Conservation (phyloP, 106 monocot species). For the Ottelia alismoides region DNA sequence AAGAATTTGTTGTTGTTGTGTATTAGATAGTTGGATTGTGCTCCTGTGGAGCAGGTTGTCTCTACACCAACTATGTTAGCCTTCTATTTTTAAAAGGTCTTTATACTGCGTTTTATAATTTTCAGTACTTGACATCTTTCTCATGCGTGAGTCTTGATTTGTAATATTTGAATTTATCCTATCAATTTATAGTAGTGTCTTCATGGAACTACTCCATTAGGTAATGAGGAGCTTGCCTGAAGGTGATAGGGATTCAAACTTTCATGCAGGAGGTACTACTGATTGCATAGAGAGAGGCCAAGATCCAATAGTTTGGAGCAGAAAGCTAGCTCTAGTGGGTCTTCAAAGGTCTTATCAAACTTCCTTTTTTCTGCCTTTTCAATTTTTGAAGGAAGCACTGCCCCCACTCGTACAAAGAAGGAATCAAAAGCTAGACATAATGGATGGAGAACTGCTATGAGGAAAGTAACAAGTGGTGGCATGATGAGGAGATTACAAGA, state of each 20-base stretch:
- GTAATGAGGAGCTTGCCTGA: slow-evolving; percentile 83
- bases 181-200: too few species aligned
- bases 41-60: too few species aligned
- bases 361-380: slow-evolving; percentile 47
- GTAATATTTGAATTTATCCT: too few species aligned
- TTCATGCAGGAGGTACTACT: slow-evolving; percentile 28
- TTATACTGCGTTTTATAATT: too few species aligned
- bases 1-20: too few species aligned
- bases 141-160: too few species aligned
- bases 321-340: slow-evolving; percentile 11
- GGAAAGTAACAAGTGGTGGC: slow-evolving; percentile 31
- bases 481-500: slow-evolving; percentile 79
- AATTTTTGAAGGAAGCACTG: slow-evolving; percentile 30
- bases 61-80: too few species aligned
- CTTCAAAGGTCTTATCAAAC: slow-evolving; percentile 34
- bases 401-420: slow-evolving; percentile 21
- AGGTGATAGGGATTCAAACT: slow-evolving; percentile 40
- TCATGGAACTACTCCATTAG: slow-evolving; percentile 12
- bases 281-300: slow-evolving; percentile 16
- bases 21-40: too few species aligned
- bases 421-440: slow-evolving; percentile 26
- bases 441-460: slow-evolving; percentile 59
- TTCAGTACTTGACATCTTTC: too few species aligned
- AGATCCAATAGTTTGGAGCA: slow-evolving; percentile 17
- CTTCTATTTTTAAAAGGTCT: too few species aligned